Evolutionary conservation across 148 eudicot genomes (phyloP).

Genomic region (Bassia scoparia): DNA sequence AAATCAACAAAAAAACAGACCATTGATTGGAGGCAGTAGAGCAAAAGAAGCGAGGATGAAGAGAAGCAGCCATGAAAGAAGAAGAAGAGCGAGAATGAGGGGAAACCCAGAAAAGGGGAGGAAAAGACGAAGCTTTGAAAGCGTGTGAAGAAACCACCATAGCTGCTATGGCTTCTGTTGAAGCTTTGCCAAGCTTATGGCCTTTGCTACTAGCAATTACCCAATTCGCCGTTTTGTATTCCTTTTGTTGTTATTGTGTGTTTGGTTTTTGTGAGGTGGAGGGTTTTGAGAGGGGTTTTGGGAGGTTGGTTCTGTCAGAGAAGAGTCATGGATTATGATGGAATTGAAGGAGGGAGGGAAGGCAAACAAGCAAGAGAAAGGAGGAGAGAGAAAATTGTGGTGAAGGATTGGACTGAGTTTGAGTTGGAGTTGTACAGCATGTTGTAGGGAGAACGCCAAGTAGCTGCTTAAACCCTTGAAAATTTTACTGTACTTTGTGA

Average conservation of each 20-base stretch:
- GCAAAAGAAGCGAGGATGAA: conserved; percentile 15
- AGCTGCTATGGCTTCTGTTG: conserved; percentile 34
- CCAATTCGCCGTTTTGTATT: conserved; percentile 49
- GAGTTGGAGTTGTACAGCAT: too few relatives aligned
- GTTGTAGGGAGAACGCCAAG: too few relatives aligned
- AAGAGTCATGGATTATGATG: not conserved
- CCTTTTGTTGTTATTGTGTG: too few relatives aligned
- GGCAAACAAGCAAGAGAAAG: not conserved
- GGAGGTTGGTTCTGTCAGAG: not conserved
- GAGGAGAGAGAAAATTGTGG: not conserved
- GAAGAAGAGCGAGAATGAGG: conserved; percentile 27
- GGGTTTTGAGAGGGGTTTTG: conserved; percentile 14
- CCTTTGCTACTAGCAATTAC: conserved; percentile 31
- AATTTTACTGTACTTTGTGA: too few relatives aligned
- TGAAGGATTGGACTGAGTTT: too few relatives aligned
- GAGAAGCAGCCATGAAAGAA: not conserved
- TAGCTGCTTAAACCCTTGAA: too few relatives aligned
- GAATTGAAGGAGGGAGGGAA: not conserved
- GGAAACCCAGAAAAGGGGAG: conserved; percentile 43
- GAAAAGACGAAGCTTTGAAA: conserved; percentile 29
- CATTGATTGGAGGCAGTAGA: conserved; percentile 26
- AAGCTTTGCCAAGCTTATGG: conserved; percentile 40
- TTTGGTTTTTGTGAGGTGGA: too few relatives aligned
- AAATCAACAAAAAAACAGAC: conserved; percentile 24
- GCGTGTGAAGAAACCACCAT: conserved; percentile 45